Percentiles rank a stretch among this genome's conserved stretches.
phyloP scores from a whole-genome alignment of 441 rosid genomes.

The Omphalea diandra region DNA sequence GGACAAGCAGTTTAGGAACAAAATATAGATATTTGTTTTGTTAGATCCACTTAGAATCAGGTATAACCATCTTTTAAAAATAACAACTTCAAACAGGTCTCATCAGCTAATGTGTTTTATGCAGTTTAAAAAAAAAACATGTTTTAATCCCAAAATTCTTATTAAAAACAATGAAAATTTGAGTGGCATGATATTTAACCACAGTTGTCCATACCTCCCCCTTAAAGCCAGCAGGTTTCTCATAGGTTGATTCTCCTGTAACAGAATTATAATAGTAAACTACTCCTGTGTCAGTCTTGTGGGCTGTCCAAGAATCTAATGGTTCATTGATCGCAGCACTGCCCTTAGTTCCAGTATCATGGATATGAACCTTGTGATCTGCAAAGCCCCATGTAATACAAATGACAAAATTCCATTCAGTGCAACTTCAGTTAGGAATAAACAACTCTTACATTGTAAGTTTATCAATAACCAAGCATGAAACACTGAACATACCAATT shows the following conservation, averaged over 20 bases:
- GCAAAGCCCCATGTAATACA: slow-evolving; percentile 34
- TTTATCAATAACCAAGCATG: slow-evolving; percentile 66
- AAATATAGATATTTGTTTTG: too few relatives aligned
- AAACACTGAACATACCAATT: slow-evolving; percentile 84
- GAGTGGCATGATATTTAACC: not conserved
- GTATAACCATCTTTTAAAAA: not conserved
- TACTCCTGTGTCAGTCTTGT: slow-evolving; percentile 77
- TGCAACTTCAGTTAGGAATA: slow-evolving; percentile 39
- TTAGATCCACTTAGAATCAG: too few relatives aligned
- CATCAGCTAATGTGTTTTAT: not conserved
- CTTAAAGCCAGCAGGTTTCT: slow-evolving; percentile 78
- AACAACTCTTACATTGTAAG: slow-evolving; percentile 54
- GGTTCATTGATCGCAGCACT: slow-evolving; percentile 42
- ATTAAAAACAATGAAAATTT: not conserved
- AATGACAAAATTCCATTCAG: slow-evolving; percentile 39
- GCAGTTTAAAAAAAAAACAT: too few relatives aligned
- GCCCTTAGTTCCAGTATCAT: slow-evolving; percentile 36
- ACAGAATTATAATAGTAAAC: slow-evolving; percentile 89
- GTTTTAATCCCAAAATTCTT: not conserved
- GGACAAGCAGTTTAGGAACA: too few relatives aligned
- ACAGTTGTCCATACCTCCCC: slow-evolving; percentile 56
- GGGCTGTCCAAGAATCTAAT: slow-evolving; percentile 88
- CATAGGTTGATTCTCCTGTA: slow-evolving; percentile 88
- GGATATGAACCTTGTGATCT: slow-evolving; percentile 55
- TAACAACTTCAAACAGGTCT: not conserved